Percentiles rank a stretch among this genome's conserved stretches.
Evolutionary conservation across 228 moss, liverwort and hornwort species (phyloP).

Genomic region (Sphagnum fallax): DNA sequence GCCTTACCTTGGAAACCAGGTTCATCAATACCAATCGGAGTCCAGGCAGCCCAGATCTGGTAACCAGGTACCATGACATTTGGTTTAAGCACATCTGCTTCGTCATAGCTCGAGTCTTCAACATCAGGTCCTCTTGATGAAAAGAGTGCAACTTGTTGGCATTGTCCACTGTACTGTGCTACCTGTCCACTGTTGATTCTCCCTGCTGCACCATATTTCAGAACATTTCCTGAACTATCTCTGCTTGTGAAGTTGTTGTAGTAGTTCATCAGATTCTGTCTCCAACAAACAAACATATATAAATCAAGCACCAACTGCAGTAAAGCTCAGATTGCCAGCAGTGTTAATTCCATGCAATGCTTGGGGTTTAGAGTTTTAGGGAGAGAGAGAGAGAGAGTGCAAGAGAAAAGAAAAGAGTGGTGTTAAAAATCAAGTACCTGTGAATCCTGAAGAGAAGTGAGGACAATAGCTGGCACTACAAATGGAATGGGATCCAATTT

Average conservation of each 20-base stretch:
- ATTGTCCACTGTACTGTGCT: conserved; percentile 23
- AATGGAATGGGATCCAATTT: conserved; percentile 81
- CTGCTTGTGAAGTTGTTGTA: conserved; percentile 47
- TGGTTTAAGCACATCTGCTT: conserved; percentile 41
- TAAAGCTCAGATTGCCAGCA: background rate
- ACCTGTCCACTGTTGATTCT: conserved; percentile 40
- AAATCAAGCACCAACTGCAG: background rate
- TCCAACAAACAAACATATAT: background rate
- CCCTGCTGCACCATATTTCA: conserved; percentile 23
- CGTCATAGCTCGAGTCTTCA: conserved; percentile 34
- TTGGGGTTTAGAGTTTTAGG: background rate
- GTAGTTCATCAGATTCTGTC: conserved; percentile 48
- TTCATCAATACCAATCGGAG: conserved; percentile 31
- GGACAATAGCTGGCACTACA: conserved; percentile 53
- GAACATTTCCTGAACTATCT: conserved; percentile 27
- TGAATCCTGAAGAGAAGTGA: conserved; percentile 38
- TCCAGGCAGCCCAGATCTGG: conserved; percentile 44
- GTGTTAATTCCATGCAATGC: background rate
- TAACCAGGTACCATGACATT: conserved; percentile 35
- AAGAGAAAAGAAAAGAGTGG: conserved; percentile 2
- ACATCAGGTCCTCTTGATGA: conserved; percentile 47
- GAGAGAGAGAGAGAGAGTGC: background rate
- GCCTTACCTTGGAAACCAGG: conserved; percentile 9
- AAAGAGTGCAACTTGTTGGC: conserved; percentile 28
- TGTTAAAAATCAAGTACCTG: conserved; percentile 17